phyloP scores from a whole-genome alignment of 345 rosid genomes.

The Acer negundo region DNA sequence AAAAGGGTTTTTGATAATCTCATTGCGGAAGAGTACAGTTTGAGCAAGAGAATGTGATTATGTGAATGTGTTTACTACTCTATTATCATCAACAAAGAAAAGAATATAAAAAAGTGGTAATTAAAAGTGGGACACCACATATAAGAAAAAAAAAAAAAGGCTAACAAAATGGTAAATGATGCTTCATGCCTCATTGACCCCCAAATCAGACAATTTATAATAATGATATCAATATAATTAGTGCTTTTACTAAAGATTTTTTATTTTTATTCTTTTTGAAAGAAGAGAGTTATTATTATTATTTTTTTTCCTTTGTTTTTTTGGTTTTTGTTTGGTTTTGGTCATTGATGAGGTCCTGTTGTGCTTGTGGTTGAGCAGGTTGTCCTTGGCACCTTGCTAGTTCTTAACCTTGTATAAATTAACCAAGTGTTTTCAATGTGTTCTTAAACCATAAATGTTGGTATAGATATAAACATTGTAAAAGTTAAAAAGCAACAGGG shows the following conservation, averaged over 20 bases:
- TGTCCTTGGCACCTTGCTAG: background rate
- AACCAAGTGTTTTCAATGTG: too few relatives aligned
- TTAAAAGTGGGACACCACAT: constrained; percentile 20
- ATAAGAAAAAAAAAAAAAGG: background rate
- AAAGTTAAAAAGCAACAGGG: constrained; percentile 21
- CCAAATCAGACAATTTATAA: constrained; percentile 21
- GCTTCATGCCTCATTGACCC: constrained; percentile 16
- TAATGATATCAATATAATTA: constrained; percentile 2
- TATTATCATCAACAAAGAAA: background rate
- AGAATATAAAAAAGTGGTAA: background rate
- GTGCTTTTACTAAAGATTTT: background rate
- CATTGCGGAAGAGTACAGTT: background rate
- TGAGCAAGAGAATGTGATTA: background rate
- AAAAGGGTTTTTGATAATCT: background rate
- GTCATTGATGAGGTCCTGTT: constrained; percentile 16
- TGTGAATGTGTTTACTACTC: background rate
- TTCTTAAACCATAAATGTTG: too few relatives aligned
- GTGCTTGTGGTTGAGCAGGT: constrained; percentile 25
- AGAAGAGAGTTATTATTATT: constrained; percentile 7
- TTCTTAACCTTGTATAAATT: background rate
- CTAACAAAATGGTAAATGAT: background rate
- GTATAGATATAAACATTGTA: too few relatives aligned
- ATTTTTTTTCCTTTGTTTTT: constrained; percentile 5
- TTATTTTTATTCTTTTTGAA: constrained; percentile 10
- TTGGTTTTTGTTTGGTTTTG: constrained; percentile 8